Evolutionary conservation across 768 basidiomycete species (phyloP), one percentile per base, ranked within the genome.

Genomic region (Termitomyces eurrhizus): DNA sequence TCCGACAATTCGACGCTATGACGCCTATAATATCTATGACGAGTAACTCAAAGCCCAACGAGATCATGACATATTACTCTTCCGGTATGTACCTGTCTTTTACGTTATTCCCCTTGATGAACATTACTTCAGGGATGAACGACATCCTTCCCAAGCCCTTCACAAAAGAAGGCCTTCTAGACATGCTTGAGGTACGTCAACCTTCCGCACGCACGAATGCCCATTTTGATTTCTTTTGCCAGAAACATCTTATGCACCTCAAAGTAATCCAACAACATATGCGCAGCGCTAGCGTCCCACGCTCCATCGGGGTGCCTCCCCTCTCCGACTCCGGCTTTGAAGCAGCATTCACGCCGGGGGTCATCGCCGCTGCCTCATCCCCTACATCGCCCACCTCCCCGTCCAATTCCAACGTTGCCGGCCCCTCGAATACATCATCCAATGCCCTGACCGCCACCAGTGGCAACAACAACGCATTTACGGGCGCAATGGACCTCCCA

Each of bases 1-100:
- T 98, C 66, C 83, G 96, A 18, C 92, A 95, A 75, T 98, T 98
- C 70, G 95, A 98, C 75, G 86, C 87, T 60, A 89, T 88, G 78
- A 97, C 95, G 45, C 96, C 96, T 5, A 98, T 98, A 71, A 97
- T 98, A 65, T 96, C 94, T 26, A 98, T 98, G 96, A 98, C 95
- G 56, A 89, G 87, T 68, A 96, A 95, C 72, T 93, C 92, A 57
- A 90, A 93, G 67, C 94, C 95, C 32, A 89, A 90, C 74, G 91
- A 96, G 73, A 89, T 96, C 63, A 87, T 95, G 85, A 92, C 88
- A 8, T 96, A 95, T 69, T 90, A 89, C 71, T 87, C 88, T 33
- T 88, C 87, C 45, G 90, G 84, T 80, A 42, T 44, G 78, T 61
- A 24, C 35, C 42, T 11, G 65, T 16, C 4, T 14, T 59, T 13